phyloP scores from a whole-genome alignment of 345 rosid genomes.

The Durio zibethinus region DNA sequence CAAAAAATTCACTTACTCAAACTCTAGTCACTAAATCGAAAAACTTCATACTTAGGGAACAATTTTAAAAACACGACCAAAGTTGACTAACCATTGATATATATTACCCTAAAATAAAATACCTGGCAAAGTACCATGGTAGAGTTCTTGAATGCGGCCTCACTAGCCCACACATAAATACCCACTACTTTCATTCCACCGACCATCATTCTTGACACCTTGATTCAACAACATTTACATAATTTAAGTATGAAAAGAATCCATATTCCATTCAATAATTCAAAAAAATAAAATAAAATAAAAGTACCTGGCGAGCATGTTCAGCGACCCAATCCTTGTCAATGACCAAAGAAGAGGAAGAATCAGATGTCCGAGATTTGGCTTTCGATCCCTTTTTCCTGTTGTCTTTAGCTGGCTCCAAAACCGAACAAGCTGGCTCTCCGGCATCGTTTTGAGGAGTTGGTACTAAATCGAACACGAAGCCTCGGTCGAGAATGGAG shows the following conservation, averaged over 20 bases:
- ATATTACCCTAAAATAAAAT: too few relatives aligned
- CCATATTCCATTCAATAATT: background rate
- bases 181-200: conserved; percentile 90
- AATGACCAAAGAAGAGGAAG: conserved; percentile 53
- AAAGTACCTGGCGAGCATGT: conserved; percentile 79
- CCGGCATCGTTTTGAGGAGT: conserved; percentile 81
- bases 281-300: background rate
- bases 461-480: conserved; percentile 73
- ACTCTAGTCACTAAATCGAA: too few relatives aligned
- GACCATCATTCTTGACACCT: conserved; percentile 86
- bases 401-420: conserved; percentile 49
- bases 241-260: background rate
- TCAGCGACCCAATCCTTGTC: conserved; percentile 91
- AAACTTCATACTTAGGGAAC: too few relatives aligned
- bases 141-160: conserved; percentile 70
- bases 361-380: conserved; percentile 56
- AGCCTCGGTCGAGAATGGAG: conserved; percentile 76
- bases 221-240: conserved; percentile 15
- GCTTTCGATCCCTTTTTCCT: conserved; percentile 56
- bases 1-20: too few relatives aligned
- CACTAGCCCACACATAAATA: conserved; percentile 83
- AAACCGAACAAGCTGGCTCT: conserved; percentile 57
- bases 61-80: too few relatives aligned
- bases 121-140: conserved; percentile 74
- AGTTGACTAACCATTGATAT: too few relatives aligned